Evolutionary conservation across 352 stramenopile species (phyloP), one percentile per base, ranked within the genome.

Genomic region (Globisporangium perplexum): DNA sequence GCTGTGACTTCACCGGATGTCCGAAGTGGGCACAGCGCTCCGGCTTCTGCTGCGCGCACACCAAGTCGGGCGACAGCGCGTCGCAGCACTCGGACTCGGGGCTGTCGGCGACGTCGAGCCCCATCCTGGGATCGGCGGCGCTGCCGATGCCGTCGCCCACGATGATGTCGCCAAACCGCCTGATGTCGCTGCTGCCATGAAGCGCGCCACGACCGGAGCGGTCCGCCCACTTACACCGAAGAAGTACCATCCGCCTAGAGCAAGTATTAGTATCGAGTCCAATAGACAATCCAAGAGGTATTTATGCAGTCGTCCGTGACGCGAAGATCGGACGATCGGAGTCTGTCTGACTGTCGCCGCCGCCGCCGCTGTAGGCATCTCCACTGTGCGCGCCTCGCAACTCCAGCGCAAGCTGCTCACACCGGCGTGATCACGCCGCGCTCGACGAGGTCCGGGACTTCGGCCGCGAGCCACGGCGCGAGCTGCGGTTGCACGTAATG

Each of bases 361-460:
- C n/a, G n/a, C n/a, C n/a, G n/a, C n/a, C n/a, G n/a, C n/a, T n/a
- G n/a, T n/a, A n/a, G n/a, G n/a, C n/a, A n/a, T n/a, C n/a, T n/a
- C n/a, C n/a, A n/a, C n/a, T n/a, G n/a, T n/a, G n/a, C n/a, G n/a
- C n/a, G n/a, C n/a, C n/a, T n/a, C n/a, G n/a, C n/a, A n/a, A n/a
- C n/a, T n/a, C n/a, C 8, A 35, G 30, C 8, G 30, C 30, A 35
- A 42, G 36, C 36, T 31, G 11, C 53, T 59, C 83, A 92, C 31
- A 88, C 77, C 28, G 83, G 65, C 22, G 77, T 84, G 39, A 93
- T 90, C 14, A 88, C 57, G 17, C 77, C 76, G 47, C 83, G 79
- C 58, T 93, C 80, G 12, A 91, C 83, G 18, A 96, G 80, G 41
- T 93, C 82, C 0, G 86, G 86, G 22, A 96, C 84, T 60, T 96